phyloP scores from a whole-genome alignment of 805 yeast species.

The Saccharomyces kudriavzevii region DNA sequence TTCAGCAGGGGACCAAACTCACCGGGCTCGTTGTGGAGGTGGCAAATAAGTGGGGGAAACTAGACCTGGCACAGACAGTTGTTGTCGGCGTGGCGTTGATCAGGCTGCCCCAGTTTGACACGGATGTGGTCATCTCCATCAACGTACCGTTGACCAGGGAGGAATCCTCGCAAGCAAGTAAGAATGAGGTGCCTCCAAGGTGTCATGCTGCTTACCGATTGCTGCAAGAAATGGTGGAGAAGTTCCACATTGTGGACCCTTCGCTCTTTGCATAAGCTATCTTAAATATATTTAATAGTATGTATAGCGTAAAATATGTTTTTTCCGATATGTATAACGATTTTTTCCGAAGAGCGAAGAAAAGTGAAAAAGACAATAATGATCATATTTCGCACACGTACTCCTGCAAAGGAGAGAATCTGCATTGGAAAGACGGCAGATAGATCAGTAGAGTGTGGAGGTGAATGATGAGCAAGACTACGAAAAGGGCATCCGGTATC shows the following conservation, averaged over 20 bases:
- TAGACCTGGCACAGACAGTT: constrained; percentile 31
- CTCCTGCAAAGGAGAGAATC: not conserved
- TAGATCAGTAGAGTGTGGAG: not conserved
- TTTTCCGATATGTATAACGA: constrained; percentile 1
- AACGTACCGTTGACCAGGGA: constrained; percentile 43
- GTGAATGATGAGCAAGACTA: not conserved
- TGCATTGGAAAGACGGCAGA: not conserved
- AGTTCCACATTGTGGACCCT: constrained; percentile 21
- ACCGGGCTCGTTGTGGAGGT: constrained; percentile 36
- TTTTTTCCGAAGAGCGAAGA: not conserved
- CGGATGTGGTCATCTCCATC: constrained; percentile 56
- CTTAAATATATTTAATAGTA: not conserved
- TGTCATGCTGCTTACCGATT: constrained; percentile 14
- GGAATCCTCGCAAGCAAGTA: constrained; percentile 1
- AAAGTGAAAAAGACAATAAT: not conserved
- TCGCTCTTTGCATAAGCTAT: constrained; percentile 21
- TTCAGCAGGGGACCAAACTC: constrained; percentile 9
- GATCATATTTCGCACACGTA: not conserved
- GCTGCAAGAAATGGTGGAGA: constrained; percentile 16
- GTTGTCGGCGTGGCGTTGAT: constrained; percentile 50
- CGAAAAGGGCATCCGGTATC: constrained; percentile 6
- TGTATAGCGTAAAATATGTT: not conserved
- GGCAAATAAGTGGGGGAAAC: constrained; percentile 47
- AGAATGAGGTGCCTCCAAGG: not conserved
- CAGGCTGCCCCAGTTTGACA: constrained; percentile 41